Conservation (phyloP, 2,329 filamentous ascomycete genomes). For the Dothideomycetes sp. region DNA sequence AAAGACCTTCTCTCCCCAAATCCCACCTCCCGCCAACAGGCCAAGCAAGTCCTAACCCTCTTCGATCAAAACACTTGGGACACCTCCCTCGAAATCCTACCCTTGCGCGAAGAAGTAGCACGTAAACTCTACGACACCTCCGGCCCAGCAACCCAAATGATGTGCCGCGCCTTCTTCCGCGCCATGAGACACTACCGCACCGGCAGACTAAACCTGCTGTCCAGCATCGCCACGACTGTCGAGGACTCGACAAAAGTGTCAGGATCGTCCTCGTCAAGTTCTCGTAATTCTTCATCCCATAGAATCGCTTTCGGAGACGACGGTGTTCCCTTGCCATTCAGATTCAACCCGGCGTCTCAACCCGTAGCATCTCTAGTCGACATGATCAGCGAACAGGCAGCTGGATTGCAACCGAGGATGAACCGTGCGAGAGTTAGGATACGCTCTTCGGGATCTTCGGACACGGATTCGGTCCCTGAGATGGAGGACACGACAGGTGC, state of each 20-base stretch:
- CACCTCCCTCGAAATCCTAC: constrained; percentile 14
- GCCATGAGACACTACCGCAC: not conserved
- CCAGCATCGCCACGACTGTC: not conserved
- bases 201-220: not conserved
- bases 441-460: not conserved
- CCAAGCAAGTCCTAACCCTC: constrained; percentile 23
- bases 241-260: constrained; percentile 3
- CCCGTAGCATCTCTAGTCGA: constrained; percentile 5
- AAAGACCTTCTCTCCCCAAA: constrained; percentile 30
- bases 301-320: no score
- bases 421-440: constrained; percentile 3
- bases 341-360: constrained; percentile 5
- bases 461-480: constrained; percentile 21
- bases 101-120: not conserved
- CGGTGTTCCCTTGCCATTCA: no score
- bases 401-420: not conserved
- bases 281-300: no score
- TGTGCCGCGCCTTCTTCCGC: constrained; percentile 2
- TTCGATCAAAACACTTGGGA: no score
- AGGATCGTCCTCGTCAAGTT: no score
- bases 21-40: constrained; percentile 22
- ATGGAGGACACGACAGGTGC: no score
- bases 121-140: constrained; percentile 1
- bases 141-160: not conserved
- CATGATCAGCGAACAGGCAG: constrained; percentile 3